Evolutionary conservation across 192 early-diverging fungal species (phyloP).

Genomic region (Backusella parvicylindrica): DNA sequence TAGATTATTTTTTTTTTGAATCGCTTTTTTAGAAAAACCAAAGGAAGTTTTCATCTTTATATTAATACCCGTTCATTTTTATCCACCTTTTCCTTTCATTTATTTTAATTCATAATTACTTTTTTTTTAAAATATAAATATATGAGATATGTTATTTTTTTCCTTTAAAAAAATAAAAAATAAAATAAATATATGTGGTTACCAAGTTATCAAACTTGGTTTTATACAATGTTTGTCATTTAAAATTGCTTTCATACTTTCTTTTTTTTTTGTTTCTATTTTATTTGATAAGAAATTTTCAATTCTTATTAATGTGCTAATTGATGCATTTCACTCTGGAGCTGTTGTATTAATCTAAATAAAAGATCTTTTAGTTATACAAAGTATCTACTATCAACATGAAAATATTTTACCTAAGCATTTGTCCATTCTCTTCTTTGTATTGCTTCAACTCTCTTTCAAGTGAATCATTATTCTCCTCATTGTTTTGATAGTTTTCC

Average conservation of each 20-base stretch:
- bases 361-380: too few relatives aligned
- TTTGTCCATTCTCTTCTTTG: conserved; percentile 18
- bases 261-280: not conserved
- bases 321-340: conserved; percentile 1
- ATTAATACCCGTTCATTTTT: not conserved
- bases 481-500: not conserved
- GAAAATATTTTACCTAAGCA: conserved; percentile 4
- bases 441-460: not conserved
- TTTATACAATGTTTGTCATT: too few relatives aligned
- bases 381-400: too few relatives aligned
- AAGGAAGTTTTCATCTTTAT: not conserved
- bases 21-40: too few relatives aligned
- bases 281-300: not conserved
- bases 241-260: not conserved
- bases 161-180: too few relatives aligned
- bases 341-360: not conserved
- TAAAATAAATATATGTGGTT: not conserved
- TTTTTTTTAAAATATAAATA: not conserved
- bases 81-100: not conserved
- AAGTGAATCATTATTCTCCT: not conserved
- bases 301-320: not conserved
- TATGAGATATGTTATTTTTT: not conserved
- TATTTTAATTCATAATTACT: not conserved
- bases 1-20: not conserved
- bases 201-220: not conserved